phyloP scores from a whole-genome alignment of 768 basidiomycete species.

The Leccinum longicurvipes region DNA sequence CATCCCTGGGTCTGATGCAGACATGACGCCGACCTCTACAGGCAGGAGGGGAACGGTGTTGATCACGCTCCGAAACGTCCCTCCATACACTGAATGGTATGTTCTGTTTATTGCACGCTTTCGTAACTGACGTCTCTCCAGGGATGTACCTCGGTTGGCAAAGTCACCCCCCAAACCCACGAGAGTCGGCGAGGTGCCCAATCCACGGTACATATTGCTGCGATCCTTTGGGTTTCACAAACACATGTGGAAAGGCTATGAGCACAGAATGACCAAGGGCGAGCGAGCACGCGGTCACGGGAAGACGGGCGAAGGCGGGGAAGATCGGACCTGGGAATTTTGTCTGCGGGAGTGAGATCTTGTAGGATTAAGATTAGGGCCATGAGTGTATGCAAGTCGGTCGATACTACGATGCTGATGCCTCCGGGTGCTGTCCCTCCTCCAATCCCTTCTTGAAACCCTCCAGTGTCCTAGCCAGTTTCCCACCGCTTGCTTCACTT shows the following conservation, averaged over 20 bases:
- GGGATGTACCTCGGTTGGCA: conserved; percentile 76
- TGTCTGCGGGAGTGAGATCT: conserved; percentile 38
- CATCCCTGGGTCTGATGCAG: conserved; percentile 15
- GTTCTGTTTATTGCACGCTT: conserved; percentile 18
- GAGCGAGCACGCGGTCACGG: conserved; percentile 63
- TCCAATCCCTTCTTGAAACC: conserved; percentile 69
- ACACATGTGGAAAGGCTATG: conserved; percentile 75
- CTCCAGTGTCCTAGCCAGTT: conserved; percentile 67
- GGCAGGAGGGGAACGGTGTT: conserved; percentile 66
- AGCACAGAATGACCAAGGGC: conserved; percentile 93
- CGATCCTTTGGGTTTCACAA: conserved; percentile 81
- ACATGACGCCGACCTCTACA: not conserved
- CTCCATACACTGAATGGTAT: conserved; percentile 87
- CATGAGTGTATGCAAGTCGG: conserved; percentile 7
- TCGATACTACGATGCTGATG: conserved; percentile 20
- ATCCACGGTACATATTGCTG: conserved; percentile 65
- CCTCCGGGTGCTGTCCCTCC: conserved; percentile 35
- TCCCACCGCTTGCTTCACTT: conserved; percentile 65
- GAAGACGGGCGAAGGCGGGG: conserved; percentile 69
- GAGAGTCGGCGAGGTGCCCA: conserved; percentile 43
- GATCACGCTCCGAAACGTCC: conserved; percentile 80
- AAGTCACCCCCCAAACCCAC: conserved; percentile 64
- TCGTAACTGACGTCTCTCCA: conserved; percentile 26
- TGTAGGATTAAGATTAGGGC: not conserved
- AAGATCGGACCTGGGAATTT: conserved; percentile 90